Base-by-base conservation (phyloP, 345 rosid genomes). In the Syzygium aromaticum region DNA sequence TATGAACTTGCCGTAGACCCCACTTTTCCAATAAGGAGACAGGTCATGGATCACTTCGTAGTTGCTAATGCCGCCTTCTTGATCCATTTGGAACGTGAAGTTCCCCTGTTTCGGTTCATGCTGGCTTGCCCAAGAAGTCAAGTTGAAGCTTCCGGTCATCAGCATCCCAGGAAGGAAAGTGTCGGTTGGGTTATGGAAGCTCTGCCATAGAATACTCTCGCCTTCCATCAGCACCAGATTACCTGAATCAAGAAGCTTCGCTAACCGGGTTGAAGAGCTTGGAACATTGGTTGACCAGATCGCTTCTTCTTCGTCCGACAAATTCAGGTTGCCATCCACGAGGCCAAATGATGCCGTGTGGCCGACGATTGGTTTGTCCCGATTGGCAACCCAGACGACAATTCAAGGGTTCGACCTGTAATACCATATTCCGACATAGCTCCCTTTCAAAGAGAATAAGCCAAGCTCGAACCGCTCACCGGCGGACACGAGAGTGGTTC, bases 161-260 rank as follows among this genome's bases (percentile, higher is more conserved):
- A 16, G 89, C 96, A 94, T 94, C 30, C 95, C 94, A 4, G 92
- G 91, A 86, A 94, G 93, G 89, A 93, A 93, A 13, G 94, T 92
- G 86, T 94, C 94, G 17, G 93, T 91, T 12, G 93, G 95, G 61
- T 91, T 63, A 28, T 87, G 64, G 85, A 94, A 93, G 86, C 96
- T 94, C 85, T 93, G 89, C 94, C 95, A 93, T 19, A 88, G 86
- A n/a, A 77, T 33, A 11, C 21, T 86, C 73, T n/a, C 64, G 30
- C 86, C 85, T 27, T 11, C 17, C 3, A 8, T 85, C 86, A 91
- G 61, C 23, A 92, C 88, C 22, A 93, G 89, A 85, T 93, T 94
- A 16, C 94, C 94, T 21, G 27, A 5, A 53, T 53, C 54, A 16
- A 53, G 54, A 54, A 54, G 59, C 1, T 54, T 21, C 25, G 3